A percentile compares a stretch with the other conserved stretches of the same genome.
phyloP scores from a whole-genome alignment of 2,329 filamentous ascomycete species.

The Fusarium torulosum region DNA sequence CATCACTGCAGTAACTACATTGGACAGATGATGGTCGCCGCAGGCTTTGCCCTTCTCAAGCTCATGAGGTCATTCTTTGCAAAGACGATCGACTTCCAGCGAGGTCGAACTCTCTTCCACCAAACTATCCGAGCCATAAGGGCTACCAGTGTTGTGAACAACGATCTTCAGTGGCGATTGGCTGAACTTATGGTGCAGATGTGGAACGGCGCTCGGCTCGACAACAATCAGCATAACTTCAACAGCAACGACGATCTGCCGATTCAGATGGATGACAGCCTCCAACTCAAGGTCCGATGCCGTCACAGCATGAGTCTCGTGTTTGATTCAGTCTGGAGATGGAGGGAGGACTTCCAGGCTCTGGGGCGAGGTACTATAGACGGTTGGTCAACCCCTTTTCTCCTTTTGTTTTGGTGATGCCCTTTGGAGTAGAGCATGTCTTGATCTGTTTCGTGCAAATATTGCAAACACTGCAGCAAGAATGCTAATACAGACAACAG shows the following conservation, averaged over 20 bases:
- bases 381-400: constrained; percentile 64
- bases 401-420: constrained; percentile 27
- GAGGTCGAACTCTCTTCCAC: constrained; percentile 77
- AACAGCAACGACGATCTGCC: constrained; percentile 64
- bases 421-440: constrained; percentile 46
- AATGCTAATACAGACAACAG: constrained; percentile 54
- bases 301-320: constrained; percentile 88
- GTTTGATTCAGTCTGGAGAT: constrained; percentile 87
- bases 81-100: constrained; percentile 75
- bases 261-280: constrained; percentile 72
- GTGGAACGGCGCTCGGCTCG: constrained; percentile 77
- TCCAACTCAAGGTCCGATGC: constrained; percentile 85
- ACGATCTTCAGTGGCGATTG: constrained; percentile 83
- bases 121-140: constrained; percentile 77
- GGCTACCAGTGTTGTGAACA: constrained; percentile 79
- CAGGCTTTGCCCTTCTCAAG: constrained; percentile 81
- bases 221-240: constrained; percentile 61
- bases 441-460: constrained; percentile 39
- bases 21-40: constrained; percentile 87
- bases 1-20: constrained; percentile 80
- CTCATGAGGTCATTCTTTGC: constrained; percentile 83
- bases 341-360: constrained; percentile 83
- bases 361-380: constrained; percentile 77
- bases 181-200: constrained; percentile 90
- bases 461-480: constrained; percentile 28